A percentile compares a stretch with the other conserved stretches of the same genome.
Evolutionary conservation across 805 yeast species (phyloP).

Genomic region (Pichia nanzhaoensis): DNA sequence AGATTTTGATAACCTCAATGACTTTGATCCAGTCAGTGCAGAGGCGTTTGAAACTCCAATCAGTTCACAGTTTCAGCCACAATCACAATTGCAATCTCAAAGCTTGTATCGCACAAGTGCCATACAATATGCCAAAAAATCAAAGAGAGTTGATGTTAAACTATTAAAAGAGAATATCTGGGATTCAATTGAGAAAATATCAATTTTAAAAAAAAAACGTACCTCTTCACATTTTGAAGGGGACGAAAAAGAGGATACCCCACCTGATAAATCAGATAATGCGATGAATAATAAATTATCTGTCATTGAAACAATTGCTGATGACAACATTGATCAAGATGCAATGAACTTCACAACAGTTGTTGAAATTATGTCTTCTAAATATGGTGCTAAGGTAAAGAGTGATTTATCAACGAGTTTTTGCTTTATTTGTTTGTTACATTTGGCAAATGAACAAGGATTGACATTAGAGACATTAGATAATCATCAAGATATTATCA

Average conservation of each 20-base stretch:
- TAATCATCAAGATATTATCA: constrained; percentile 33
- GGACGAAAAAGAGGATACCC: constrained; percentile 10
- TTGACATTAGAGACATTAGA: constrained; percentile 32
- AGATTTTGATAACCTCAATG: constrained; percentile 31
- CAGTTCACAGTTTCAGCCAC: not conserved
- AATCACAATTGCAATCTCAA: not conserved
- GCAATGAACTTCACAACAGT: constrained; percentile 28
- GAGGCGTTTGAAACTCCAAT: constrained; percentile 15
- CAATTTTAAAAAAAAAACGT: constrained; percentile 22
- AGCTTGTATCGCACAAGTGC: not conserved
- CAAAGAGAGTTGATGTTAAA: constrained; percentile 43
- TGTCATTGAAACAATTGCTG: not conserved
- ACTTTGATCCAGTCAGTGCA: constrained; percentile 24
- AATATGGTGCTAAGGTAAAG: constrained; percentile 34
- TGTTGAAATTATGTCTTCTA: constrained; percentile 30
- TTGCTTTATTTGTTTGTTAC: constrained; percentile 43
- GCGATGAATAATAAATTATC: not conserved
- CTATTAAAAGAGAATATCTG: constrained; percentile 41
- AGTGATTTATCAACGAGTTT: constrained; percentile 43
- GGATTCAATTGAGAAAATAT: constrained; percentile 32
- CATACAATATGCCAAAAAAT: constrained; percentile 37
- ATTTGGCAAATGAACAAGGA: constrained; percentile 45
- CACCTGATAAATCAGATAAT: not conserved
- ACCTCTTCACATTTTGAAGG: constrained; percentile 27
- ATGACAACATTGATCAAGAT: constrained; percentile 5